A percentile compares a stretch with the other conserved stretches of the same genome.
Evolutionary conservation across 176 grass and related monocot species (phyloP).

Genomic region (Echinochloa phyllopogon): DNA sequence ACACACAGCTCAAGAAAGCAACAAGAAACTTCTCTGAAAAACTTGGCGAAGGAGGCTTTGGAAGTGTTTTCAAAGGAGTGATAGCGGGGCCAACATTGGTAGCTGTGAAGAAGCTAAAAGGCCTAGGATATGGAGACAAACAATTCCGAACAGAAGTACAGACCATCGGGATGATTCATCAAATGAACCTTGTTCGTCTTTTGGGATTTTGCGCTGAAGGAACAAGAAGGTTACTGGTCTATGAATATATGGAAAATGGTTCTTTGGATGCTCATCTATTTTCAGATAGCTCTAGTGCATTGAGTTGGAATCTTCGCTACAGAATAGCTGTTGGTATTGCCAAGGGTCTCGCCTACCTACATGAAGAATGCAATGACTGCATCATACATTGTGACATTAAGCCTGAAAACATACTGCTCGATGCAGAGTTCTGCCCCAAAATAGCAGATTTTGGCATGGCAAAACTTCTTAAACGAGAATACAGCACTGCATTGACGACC

Average conservation of each 20-base stretch:
- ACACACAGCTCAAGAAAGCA: conserved; percentile 6
- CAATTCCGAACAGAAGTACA: conserved; percentile 29
- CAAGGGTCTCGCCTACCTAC: conserved; percentile 29
- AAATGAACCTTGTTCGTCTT: conserved; percentile 9
- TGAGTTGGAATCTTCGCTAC: background rate
- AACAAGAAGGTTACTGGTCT: background rate
- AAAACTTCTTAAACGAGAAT: conserved; percentile 24
- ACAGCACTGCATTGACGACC: conserved; percentile 21
- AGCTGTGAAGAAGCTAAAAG: conserved; percentile 18
- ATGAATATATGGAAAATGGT: conserved; percentile 29
- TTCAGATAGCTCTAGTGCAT: background rate
- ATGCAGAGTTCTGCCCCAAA: background rate
- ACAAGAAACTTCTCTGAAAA: conserved; percentile 32
- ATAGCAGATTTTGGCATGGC: conserved; percentile 31
- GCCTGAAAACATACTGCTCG: conserved; percentile 21
- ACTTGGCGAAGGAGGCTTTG: conserved; percentile 24
- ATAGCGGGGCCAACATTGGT: background rate
- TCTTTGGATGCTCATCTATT: conserved; percentile 23
- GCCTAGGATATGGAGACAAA: background rate
- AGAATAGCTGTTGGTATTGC: conserved; percentile 4
- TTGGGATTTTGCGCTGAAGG: conserved; percentile 23
- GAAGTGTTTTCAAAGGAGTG: conserved; percentile 35
- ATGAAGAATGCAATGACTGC: conserved; percentile 23
- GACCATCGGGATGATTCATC: conserved; percentile 17
- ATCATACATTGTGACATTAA: conserved; percentile 38